Evolutionary conservation across 352 stramenopile genomes (phyloP), one percentile per base, ranked within the genome.

Genomic region (Lagenidium giganteum): DNA sequence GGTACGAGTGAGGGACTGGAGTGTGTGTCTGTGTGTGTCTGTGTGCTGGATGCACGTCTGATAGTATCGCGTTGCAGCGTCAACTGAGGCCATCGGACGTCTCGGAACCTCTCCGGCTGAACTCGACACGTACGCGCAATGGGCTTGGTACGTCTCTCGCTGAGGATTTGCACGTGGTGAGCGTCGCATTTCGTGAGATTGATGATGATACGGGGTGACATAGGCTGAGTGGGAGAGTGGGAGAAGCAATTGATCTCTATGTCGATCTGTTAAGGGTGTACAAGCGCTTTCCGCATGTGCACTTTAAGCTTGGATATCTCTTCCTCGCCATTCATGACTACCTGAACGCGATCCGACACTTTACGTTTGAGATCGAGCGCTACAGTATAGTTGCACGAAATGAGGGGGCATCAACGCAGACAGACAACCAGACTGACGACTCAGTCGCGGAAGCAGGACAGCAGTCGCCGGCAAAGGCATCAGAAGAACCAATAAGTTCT

Each of bases 231-330:
- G 64, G 67, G 22, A 60, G 67, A 17, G 41, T 75, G 7, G 61
- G 57, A 24, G 67, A 79, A 23, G 67, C 64, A 0, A 65, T 75
- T 43, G 67, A 79, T 8, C 61, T 79, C n/a, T 75, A 79, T 31
- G 38, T 51, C 40, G 63, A 75, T 27, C 49, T 79, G 27, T 60
- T 51, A 12, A 51, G 57, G 33, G 51, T 62, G 24, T 63, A 72
- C 29, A 47, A 43, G 16, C 41, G 51, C 9, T 68, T 66, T 5
- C 63, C 66, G n/a, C 66, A 82, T 37, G 67, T 75, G 5, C 66
- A 78, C 50, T 82, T 82, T 46, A 82, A 82, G 47, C 54, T 82
- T 20, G 69, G 63, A 2, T 78, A 56, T 25, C 49, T 82, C 9
- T 78, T 59, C 18, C 55, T 78, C 16, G 35, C 51, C 5, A 33